phyloP scores from a whole-genome alignment of 257 asterid species.

The Petunia axillaris region DNA sequence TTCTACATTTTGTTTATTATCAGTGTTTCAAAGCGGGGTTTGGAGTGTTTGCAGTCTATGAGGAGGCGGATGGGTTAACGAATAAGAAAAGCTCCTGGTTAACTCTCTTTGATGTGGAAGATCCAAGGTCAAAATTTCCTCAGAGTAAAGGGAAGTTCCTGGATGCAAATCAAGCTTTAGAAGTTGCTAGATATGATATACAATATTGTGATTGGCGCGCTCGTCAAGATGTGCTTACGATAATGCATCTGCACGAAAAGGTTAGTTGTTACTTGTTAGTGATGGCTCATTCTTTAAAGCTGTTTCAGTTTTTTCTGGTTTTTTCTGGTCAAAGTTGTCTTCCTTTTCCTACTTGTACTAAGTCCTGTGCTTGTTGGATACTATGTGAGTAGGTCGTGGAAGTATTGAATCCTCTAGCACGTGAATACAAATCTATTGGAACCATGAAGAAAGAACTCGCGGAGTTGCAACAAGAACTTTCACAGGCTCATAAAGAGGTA shows the following conservation, averaged over 20 bases:
- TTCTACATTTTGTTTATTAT: slow-evolving; percentile 20
- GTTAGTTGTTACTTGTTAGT: slow-evolving; percentile 34
- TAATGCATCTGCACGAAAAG: slow-evolving; percentile 97
- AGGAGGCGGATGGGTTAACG: slow-evolving; percentile 60
- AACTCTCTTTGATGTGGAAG: slow-evolving; percentile 80
- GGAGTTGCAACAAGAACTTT: slow-evolving; percentile 74
- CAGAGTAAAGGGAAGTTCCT: slow-evolving; percentile 76
- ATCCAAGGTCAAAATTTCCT: slow-evolving; percentile 84
- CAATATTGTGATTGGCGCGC: slow-evolving; percentile 99
- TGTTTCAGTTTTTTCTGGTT: background rate
- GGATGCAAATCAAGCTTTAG: slow-evolving; percentile 78
- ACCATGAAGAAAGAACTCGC: slow-evolving; percentile 89
- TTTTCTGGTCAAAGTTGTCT: background rate
- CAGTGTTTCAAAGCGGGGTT: slow-evolving; percentile 73
- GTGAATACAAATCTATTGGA: slow-evolving; percentile 91
- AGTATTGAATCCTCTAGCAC: slow-evolving; percentile 93
- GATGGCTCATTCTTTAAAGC: background rate
- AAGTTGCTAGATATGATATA: slow-evolving; percentile 83
- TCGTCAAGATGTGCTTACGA: slow-evolving; percentile 84
- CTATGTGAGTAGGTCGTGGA: slow-evolving; percentile 67
- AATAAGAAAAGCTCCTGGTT: slow-evolving; percentile 73
- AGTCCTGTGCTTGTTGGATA: background rate
- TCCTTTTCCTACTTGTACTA: background rate
- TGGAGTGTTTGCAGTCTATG: slow-evolving; percentile 73
- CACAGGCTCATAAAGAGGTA: slow-evolving; percentile 89